Conservation (phyloP, 2,329 filamentous ascomycete genomes). For the Colletotrichum aenigma region DNA sequence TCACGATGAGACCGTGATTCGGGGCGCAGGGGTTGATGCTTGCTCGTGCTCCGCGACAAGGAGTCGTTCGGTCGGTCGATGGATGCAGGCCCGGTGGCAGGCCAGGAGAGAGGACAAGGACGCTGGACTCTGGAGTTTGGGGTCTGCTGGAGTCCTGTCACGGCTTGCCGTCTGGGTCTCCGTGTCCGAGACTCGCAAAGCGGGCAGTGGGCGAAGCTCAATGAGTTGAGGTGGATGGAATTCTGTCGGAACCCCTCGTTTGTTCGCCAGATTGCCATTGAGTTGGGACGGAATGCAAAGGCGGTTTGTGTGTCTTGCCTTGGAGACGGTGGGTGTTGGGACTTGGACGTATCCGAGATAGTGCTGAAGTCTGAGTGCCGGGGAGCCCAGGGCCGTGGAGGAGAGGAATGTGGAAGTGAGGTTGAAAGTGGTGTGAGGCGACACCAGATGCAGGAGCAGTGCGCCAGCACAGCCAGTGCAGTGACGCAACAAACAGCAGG, state of each 20-base stretch:
- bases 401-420: background rate
- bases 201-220: background rate
- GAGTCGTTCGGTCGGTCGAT: background rate
- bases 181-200: background rate
- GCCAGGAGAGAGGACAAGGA: background rate
- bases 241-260: background rate
- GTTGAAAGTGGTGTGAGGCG: background rate
- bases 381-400: background rate
- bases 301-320: background rate
- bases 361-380: constrained; percentile 6
- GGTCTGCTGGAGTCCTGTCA: background rate
- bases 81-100: background rate
- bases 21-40: background rate
- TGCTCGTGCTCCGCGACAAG: background rate
- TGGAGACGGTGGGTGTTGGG: background rate
- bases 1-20: constrained; percentile 5
- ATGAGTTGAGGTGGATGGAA: background rate
- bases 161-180: background rate
- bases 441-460: background rate
- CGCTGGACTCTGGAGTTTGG: background rate
- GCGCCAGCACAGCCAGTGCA: background rate
- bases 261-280: background rate
- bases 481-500: background rate
- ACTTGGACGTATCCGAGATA: constrained; percentile 2
- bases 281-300: constrained; percentile 1